phyloP scores from a whole-genome alignment of 1,139 yeast genomes.

The Ogataea hybrid region DNA sequence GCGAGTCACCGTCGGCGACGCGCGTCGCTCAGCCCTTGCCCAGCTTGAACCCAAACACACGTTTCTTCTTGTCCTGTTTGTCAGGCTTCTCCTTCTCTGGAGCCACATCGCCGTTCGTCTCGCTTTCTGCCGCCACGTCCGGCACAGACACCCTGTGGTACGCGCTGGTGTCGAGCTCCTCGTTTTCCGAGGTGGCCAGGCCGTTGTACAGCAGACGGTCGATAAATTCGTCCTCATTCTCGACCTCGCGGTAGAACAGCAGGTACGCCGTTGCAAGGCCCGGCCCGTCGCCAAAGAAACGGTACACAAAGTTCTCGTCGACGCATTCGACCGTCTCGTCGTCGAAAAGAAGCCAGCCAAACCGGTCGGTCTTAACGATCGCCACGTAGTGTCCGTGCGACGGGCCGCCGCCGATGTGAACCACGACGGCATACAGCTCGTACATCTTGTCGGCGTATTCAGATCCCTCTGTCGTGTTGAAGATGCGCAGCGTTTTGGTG shows the following conservation, averaged over 20 bases:
- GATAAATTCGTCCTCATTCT: slow-evolving; percentile 29
- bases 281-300: slow-evolving; percentile 86
- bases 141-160: slow-evolving; percentile 1
- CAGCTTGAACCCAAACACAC: slow-evolving; percentile 9
- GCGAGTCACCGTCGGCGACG: neutral
- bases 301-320: slow-evolving; percentile 76
- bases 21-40: slow-evolving; percentile 6
- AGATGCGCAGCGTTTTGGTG: slow-evolving; percentile 69
- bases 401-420: slow-evolving; percentile 97
- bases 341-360: slow-evolving; percentile 90
- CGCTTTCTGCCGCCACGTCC: neutral
- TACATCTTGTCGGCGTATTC: slow-evolving; percentile 52
- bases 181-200: slow-evolving; percentile 22
- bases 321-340: slow-evolving; percentile 94
- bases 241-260: slow-evolving; percentile 61
- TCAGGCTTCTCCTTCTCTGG: slow-evolving; percentile 1
- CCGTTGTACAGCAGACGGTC: slow-evolving; percentile 29
- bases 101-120: neutral
- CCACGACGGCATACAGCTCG: slow-evolving; percentile 82
- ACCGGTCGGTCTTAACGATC: slow-evolving; percentile 73
- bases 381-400: slow-evolving; percentile 97
- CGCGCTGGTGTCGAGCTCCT: slow-evolving; percentile 12
- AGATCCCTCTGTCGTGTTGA: slow-evolving; percentile 66
- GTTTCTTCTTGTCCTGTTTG: slow-evolving; percentile 4
- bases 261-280: slow-evolving; percentile 93